Conservation (phyloP, 352 stramenopile species). For the Globisporangium nunn region DNA sequence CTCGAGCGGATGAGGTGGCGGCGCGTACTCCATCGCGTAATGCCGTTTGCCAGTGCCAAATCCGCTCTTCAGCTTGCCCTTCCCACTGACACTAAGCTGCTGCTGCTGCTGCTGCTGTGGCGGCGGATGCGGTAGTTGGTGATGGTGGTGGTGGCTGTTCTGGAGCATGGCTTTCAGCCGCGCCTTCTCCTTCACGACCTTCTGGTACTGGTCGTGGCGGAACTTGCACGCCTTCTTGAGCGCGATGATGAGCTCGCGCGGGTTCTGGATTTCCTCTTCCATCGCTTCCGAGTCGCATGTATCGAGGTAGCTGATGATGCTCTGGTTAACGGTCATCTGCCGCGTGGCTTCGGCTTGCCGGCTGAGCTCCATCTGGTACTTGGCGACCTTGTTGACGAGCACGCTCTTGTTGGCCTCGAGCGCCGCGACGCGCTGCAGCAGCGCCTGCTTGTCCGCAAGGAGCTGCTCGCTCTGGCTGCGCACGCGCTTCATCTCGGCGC, state of each 20-base stretch:
- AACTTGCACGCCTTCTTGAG: slow-evolving; percentile 82
- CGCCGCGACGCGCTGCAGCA: slow-evolving; percentile 36
- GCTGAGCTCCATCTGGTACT: slow-evolving; percentile 71
- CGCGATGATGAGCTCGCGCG: slow-evolving; percentile 60
- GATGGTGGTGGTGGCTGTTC: slow-evolving; percentile 10
- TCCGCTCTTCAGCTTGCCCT: slow-evolving; percentile 22
- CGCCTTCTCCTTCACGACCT: slow-evolving; percentile 72
- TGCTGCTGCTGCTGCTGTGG: slow-evolving; percentile 9
- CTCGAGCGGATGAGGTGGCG: slow-evolving; percentile 22
- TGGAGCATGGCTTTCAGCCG: slow-evolving; percentile 65
- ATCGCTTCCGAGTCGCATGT: slow-evolving; percentile 58
- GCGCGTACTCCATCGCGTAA: slow-evolving; percentile 16
- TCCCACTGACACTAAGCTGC: slow-evolving; percentile 16
- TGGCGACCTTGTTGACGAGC: slow-evolving; percentile 59
- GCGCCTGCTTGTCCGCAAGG: slow-evolving; percentile 48
- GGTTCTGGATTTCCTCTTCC: slow-evolving; percentile 76
- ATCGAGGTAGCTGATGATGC: slow-evolving; percentile 65
- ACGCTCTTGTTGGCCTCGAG: slow-evolving; percentile 49
- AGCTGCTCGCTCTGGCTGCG: slow-evolving; percentile 62
- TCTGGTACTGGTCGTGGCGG: slow-evolving; percentile 77
- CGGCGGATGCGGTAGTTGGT: slow-evolving; percentile 5
- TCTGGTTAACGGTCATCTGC: slow-evolving; percentile 55
- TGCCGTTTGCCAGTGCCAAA: slow-evolving; percentile 21
- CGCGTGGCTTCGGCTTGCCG: slow-evolving; percentile 46
- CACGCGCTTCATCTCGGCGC: slow-evolving; percentile 48